phyloP scores from a whole-genome alignment of 2,329 filamentous ascomycete genomes.

The Xylariomycetidae sp. region DNA sequence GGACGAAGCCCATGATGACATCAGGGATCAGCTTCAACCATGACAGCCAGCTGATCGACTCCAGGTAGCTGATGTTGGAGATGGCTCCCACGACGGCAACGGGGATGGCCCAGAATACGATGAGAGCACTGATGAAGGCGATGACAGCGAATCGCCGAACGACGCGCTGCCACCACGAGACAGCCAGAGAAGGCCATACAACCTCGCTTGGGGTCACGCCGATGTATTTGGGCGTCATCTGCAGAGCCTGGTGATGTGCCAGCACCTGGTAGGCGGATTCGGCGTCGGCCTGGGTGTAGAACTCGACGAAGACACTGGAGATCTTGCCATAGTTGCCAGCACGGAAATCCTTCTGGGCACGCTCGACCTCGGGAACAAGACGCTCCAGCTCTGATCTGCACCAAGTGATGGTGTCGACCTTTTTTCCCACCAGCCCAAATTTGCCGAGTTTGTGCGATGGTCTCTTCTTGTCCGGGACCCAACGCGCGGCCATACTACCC shows the following conservation, averaged over 20 bases:
- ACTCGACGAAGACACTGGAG: conserved; percentile 86
- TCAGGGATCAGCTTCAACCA: conserved; percentile 68
- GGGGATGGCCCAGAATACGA: conserved; percentile 79
- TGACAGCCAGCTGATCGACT: conserved; percentile 57
- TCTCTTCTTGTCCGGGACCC: conserved; percentile 66
- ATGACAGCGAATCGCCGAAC: conserved; percentile 63
- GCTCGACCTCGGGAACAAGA: conserved; percentile 65
- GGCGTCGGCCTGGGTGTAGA: conserved; percentile 72
- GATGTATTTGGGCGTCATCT: conserved; percentile 81
- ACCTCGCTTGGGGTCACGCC: conserved; percentile 78
- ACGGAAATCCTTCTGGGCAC: conserved; percentile 61
- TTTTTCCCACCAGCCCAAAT: conserved; percentile 68
- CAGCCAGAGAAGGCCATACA: conserved; percentile 78
- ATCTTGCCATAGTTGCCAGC: conserved; percentile 59
- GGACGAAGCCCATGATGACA: conserved; percentile 73
- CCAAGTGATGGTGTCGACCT: conserved; percentile 94
- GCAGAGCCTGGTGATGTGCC: conserved; percentile 77
- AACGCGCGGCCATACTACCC: conserved; percentile 65
- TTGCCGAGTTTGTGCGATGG: conserved; percentile 69
- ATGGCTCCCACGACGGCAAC: conserved; percentile 77
- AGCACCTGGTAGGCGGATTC: conserved; percentile 83
- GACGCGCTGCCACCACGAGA: conserved; percentile 82
- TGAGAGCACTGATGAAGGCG: conserved; percentile 66
- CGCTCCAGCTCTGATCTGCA: conserved; percentile 71
- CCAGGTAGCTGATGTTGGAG: conserved; percentile 72